Evolutionary conservation across 257 asterid genomes (phyloP), one percentile per base, ranked within the genome.

Genomic region (Ilex aquifolium): DNA sequence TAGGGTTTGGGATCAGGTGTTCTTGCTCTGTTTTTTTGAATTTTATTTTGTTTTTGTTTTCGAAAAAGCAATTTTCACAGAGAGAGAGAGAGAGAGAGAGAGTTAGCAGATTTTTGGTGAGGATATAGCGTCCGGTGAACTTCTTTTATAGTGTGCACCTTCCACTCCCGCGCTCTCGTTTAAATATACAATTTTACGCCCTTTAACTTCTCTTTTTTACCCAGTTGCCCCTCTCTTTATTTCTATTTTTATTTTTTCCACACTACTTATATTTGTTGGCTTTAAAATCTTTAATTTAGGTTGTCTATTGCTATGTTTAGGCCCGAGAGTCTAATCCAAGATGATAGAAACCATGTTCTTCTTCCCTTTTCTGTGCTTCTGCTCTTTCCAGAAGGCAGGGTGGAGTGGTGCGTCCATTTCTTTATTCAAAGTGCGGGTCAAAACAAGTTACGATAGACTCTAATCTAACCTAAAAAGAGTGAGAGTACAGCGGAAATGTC

Each of bases 1-100:
- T 72, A 82, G 83, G 85, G 88, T 72, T 82, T 67, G 81, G 71
- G 77, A 79, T 76, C 84, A 75, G 58, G 73, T 32, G 60, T 61
- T 58, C 68, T 36, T 57, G 55, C 61, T 36, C 42, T 36, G 7
- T 36, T 36, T 36, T 36, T 36, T 48, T 16, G 53, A 51, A 31
- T 57, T 39, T 17, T 44, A 17, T 15, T 49, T 55, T 55, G n/a
- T 57, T 10, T 50, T 27, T 36, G 44, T 61, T 54, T 10, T 39
- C 14, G 10, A 6, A 46, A 65, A 57, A 76, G 62, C 68, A 78
- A 58, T 39, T 74, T 71, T 59, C n/a, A n/a, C n/a, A n/a, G 65
- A 77, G 63, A 62, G 64, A 62, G 52, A 62, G 61, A 57, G 57
- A n/a, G 65, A 77, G 63, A 62, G 64, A 62, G 52, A 62, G 61